These are phyloP conservation scores for Leccinum rimulosum DNA, from an alignment of 768 basidiomycete genomes.

Conservation along the genomic window DNA sequence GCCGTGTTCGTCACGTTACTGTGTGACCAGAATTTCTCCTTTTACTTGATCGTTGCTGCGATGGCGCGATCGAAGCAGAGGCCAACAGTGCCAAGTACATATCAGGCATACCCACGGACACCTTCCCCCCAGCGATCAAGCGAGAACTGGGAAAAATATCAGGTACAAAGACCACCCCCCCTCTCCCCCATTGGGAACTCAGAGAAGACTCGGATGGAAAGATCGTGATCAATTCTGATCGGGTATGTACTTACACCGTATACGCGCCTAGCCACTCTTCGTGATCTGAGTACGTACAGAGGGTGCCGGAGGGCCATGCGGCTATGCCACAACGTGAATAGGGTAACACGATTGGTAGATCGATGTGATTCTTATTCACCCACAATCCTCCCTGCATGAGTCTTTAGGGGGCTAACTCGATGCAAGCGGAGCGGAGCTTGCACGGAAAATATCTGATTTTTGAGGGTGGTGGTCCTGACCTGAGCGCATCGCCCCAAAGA, in stretches of 20 bases:
- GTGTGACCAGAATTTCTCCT: conserved; percentile 26
- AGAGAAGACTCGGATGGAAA: conserved; percentile 6
- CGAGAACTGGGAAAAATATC: conserved; percentile 4
- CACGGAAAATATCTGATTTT: neutral
- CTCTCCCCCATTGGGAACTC: conserved; percentile 1
- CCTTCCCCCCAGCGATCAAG: conserved; percentile 1
- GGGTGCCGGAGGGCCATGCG: neutral
- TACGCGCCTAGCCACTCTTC: conserved; percentile 1
- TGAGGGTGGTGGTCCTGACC: neutral
- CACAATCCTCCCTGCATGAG: conserved; percentile 6
- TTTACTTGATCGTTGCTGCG: neutral
- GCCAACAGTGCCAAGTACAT: conserved; percentile 1
- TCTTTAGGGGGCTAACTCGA: conserved; percentile 11
- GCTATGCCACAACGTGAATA: conserved; percentile 6
- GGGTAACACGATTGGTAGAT: conserved; percentile 10
- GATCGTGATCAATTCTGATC: conserved; percentile 8
- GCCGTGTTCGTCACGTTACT: conserved; percentile 27
- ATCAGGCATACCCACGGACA: conserved; percentile 1
- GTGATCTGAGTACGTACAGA: conserved; percentile 10
- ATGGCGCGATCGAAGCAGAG: neutral
- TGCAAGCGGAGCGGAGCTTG: neutral
- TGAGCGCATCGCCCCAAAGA: conserved; percentile 1
- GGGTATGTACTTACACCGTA: neutral
- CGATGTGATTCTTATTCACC: conserved; percentile 6
- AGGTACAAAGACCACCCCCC: conserved; percentile 21